These are phyloP conservation scores for Exidia glandulosa DNA, from an alignment of 768 basidiomycete species.

Conservation along the genomic window DNA sequence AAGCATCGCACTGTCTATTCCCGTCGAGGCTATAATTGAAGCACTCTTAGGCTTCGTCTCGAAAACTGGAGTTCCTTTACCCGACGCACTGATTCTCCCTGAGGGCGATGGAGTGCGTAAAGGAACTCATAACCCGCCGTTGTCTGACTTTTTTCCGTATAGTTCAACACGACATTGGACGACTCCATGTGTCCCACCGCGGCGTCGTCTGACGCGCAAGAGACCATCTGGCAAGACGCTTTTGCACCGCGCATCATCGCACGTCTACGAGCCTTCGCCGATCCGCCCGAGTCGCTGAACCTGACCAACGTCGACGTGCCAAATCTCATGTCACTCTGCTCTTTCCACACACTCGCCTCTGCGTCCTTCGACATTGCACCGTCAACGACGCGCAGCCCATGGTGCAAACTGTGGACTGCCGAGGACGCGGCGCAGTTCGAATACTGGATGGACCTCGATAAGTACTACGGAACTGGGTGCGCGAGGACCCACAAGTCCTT, in stretches of 20 bases:
- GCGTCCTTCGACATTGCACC: background rate
- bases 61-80: constrained; percentile 37
- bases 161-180: constrained; percentile 54
- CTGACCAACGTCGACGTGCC: constrained; percentile 44
- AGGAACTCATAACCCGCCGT: background rate
- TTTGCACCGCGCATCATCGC: constrained; percentile 46
- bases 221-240: constrained; percentile 39
- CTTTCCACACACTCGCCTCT: constrained; percentile 60
- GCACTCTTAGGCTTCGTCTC: constrained; percentile 41
- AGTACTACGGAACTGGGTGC: constrained; percentile 70
- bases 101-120: constrained; percentile 41
- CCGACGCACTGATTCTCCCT: constrained; percentile 43
- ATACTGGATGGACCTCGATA: constrained; percentile 61
- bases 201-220: constrained; percentile 32
- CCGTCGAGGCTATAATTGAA: background rate
- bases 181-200: constrained; percentile 53
- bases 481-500: constrained; percentile 11
- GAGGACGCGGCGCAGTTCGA: constrained; percentile 59
- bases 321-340: constrained; percentile 60
- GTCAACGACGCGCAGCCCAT: constrained; percentile 34
- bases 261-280: constrained; percentile 38
- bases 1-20: background rate
- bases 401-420: constrained; percentile 59
- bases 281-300: constrained; percentile 50
- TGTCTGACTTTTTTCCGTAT: constrained; percentile 1